phyloP scores from a whole-genome alignment of 1,139 yeast genomes.

The Yamadazyma spencermartinsiae region DNA sequence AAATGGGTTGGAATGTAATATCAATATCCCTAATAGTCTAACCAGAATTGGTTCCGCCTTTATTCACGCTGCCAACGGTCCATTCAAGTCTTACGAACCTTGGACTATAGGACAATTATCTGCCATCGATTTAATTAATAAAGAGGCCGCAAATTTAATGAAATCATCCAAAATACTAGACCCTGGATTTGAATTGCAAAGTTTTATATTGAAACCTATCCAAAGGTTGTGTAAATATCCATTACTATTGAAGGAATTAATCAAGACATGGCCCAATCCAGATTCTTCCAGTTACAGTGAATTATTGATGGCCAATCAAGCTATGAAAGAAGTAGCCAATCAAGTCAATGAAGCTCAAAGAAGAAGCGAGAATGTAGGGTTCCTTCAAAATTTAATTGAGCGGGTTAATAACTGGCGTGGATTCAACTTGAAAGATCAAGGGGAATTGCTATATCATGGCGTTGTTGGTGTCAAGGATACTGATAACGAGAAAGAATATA shows the following conservation, averaged over 20 bases:
- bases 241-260: slow-evolving; percentile 69
- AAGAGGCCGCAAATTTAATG: slow-evolving; percentile 57
- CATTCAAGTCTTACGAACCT: slow-evolving; percentile 87
- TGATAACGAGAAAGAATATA: slow-evolving; percentile 84
- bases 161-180: slow-evolving; percentile 66
- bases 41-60: slow-evolving; percentile 90
- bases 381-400: slow-evolving; percentile 64
- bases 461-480: slow-evolving; percentile 73
- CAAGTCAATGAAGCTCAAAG: slow-evolving; percentile 94
- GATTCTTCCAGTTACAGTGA: slow-evolving; percentile 60
- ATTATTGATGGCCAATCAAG: slow-evolving; percentile 64
- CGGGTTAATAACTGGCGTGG: slow-evolving; percentile 93
- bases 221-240: slow-evolving; percentile 96
- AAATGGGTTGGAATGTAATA: slow-evolving; percentile 86
- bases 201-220: slow-evolving; percentile 88
- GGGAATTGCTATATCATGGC: slow-evolving; percentile 80
- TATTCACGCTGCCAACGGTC: slow-evolving; percentile 72
- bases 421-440: slow-evolving; percentile 78
- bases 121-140: slow-evolving; percentile 77
- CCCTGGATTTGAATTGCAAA: slow-evolving; percentile 86
- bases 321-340: slow-evolving; percentile 68
- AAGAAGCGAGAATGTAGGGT: slow-evolving; percentile 80
- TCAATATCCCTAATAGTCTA: slow-evolving; percentile 67
- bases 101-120: slow-evolving; percentile 85
- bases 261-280: slow-evolving; percentile 43